Conservation (phyloP, 2,329 filamentous ascomycete species). For the Alternaria triticina region DNA sequence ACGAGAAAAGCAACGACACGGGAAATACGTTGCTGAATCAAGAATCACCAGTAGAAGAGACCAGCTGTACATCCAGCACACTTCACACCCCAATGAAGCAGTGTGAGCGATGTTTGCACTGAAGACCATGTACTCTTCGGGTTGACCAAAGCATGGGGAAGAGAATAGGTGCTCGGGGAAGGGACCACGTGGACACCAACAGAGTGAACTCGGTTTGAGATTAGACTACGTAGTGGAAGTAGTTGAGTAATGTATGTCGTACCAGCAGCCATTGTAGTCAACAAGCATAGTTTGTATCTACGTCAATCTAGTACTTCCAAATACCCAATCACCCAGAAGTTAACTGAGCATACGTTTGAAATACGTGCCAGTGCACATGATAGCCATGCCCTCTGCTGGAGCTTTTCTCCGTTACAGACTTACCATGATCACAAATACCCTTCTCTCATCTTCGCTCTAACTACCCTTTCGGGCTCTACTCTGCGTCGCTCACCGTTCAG, state of each 20-base stretch:
- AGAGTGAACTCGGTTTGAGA: neutral
- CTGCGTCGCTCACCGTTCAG: neutral
- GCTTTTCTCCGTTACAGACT: neutral
- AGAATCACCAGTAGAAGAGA: too few relatives aligned
- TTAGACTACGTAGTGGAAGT: neutral
- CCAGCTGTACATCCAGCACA: neutral
- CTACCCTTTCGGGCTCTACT: neutral
- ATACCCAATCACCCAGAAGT: neutral
- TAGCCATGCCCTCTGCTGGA: neutral
- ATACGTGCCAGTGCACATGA: neutral
- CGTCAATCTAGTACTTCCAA: neutral
- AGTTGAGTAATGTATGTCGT: neutral
- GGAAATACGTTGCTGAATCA: too few relatives aligned
- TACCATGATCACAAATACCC: neutral
- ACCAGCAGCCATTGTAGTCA: neutral
- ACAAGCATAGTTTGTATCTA: neutral
- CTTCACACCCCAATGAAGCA: neutral
- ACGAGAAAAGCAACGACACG: too few relatives aligned
- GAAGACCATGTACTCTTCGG: neutral
- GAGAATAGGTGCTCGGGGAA: neutral
- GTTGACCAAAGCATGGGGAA: neutral
- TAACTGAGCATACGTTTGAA: neutral
- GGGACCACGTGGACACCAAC: too few relatives aligned
- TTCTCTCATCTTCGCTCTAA: neutral
- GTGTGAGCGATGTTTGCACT: neutral